phyloP scores from a whole-genome alignment of 1,139 yeast genomes.

The Candida sp. region DNA sequence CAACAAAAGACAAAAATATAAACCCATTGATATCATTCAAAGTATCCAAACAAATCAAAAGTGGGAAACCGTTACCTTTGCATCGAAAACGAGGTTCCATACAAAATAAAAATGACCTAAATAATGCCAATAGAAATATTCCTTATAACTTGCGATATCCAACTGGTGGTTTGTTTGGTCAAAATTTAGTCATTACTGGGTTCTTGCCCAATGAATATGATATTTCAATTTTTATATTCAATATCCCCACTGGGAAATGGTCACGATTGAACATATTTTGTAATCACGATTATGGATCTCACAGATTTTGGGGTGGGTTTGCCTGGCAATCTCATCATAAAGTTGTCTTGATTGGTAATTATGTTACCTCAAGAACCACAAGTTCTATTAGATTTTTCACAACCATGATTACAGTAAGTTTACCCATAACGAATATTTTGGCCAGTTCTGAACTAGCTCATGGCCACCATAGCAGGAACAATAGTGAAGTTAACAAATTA shows the following conservation, averaged over 20 bases:
- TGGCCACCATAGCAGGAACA: constrained; percentile 11
- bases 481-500: constrained; percentile 17
- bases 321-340: constrained; percentile 78
- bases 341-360: constrained; percentile 54
- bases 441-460: constrained; percentile 42
- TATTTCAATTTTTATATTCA: constrained; percentile 56
- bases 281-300: constrained; percentile 52
- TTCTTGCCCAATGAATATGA: constrained; percentile 50
- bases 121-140: constrained; percentile 12
- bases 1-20: constrained; percentile 18
- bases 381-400: constrained; percentile 61
- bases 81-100: constrained; percentile 10
- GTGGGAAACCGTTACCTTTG: constrained; percentile 29
- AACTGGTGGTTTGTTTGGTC: constrained; percentile 61
- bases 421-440: constrained; percentile 63
- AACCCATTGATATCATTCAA: constrained; percentile 38
- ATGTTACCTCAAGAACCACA: constrained; percentile 43
- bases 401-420: constrained; percentile 52
- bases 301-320: constrained; percentile 64
- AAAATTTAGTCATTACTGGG: constrained; percentile 60
- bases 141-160: constrained; percentile 51
- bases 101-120: not conserved
- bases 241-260: constrained; percentile 64
- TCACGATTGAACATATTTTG: constrained; percentile 56
- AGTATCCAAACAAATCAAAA: constrained; percentile 30